Conservation (phyloP, 2,329 filamentous ascomycete species). For the Epichloe amarillans region DNA sequence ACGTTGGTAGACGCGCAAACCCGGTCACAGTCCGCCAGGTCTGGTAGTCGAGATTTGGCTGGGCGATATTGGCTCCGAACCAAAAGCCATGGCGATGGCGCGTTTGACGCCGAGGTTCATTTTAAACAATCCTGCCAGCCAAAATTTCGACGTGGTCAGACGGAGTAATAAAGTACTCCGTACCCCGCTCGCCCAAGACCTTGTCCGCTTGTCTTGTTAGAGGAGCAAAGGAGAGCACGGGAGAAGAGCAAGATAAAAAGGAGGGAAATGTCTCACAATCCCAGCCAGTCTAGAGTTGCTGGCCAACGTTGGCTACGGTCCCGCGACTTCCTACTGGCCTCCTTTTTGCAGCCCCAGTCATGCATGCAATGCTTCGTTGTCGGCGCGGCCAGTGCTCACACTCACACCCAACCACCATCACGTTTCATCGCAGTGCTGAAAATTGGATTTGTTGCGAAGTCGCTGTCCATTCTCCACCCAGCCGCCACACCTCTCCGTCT, state of each 20-base stretch:
- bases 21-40: neutral
- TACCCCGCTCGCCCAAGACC: neutral
- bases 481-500: constrained; percentile 22
- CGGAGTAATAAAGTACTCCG: neutral
- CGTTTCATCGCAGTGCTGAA: constrained; percentile 13
- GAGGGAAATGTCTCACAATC: neutral
- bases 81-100: neutral
- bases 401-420: constrained; percentile 11
- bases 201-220: neutral
- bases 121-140: neutral
- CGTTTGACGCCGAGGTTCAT: neutral
- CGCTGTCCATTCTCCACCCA: constrained; percentile 15
- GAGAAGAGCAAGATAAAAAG: neutral
- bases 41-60: neutral
- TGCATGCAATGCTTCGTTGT: constrained; percentile 34
- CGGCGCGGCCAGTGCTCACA: constrained; percentile 31
- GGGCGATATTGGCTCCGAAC: neutral
- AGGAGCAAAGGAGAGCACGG: neutral
- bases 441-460: constrained; percentile 9
- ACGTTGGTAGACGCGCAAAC: neutral
- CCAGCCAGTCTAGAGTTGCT: neutral
- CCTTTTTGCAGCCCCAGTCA: constrained; percentile 4
- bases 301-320: neutral
- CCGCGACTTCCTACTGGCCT: neutral
- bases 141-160: neutral